A percentile compares a stretch with the other conserved stretches of the same genome.
These are phyloP conservation scores for Halophytophthora polymorphica DNA, from an alignment of 352 stramenopile species.

Conservation along the genomic window DNA sequence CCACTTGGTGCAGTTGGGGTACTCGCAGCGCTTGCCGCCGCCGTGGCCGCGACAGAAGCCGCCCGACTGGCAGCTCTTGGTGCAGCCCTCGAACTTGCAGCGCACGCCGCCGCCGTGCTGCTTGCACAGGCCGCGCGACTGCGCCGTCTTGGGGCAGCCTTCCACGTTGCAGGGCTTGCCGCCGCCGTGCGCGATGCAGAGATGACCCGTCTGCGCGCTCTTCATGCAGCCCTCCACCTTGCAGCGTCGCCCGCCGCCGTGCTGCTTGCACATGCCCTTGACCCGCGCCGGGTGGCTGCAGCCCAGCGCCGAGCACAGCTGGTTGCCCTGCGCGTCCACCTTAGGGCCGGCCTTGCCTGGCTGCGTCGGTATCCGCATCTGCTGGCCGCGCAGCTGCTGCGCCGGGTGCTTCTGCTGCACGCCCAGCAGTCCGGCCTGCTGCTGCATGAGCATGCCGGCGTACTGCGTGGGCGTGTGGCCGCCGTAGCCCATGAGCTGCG, in stretches of 20 bases:
- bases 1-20: conserved; percentile 84
- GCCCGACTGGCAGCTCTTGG: conserved; percentile 84
- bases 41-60: conserved; percentile 83
- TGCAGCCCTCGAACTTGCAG: conserved; percentile 86
- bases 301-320: conserved; percentile 71
- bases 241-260: conserved; percentile 74
- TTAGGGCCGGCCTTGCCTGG: conserved; percentile 55
- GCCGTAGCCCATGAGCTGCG: conserved; percentile 25
- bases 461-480: conserved; percentile 46
- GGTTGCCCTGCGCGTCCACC: conserved; percentile 43
- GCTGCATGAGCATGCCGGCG: conserved; percentile 64
- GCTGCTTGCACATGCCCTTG: conserved; percentile 87
- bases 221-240: conserved; percentile 89
- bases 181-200: conserved; percentile 84
- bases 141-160: conserved; percentile 80
- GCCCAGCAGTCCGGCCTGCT: conserved; percentile 29
- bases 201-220: conserved; percentile 76
- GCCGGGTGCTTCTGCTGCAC: conserved; percentile 36
- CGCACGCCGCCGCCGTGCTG: conserved; percentile 80
- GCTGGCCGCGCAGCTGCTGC: conserved; percentile 25
- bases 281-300: conserved; percentile 77
- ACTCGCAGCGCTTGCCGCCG: conserved; percentile 83
- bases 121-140: conserved; percentile 83
- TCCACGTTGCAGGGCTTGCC: conserved; percentile 85
- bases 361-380: conserved; percentile 42